Percentiles rank a stretch among this genome's conserved stretches.
Conservation (phyloP, 352 stramenopile genomes). For the Globisporangium spinosum region DNA sequence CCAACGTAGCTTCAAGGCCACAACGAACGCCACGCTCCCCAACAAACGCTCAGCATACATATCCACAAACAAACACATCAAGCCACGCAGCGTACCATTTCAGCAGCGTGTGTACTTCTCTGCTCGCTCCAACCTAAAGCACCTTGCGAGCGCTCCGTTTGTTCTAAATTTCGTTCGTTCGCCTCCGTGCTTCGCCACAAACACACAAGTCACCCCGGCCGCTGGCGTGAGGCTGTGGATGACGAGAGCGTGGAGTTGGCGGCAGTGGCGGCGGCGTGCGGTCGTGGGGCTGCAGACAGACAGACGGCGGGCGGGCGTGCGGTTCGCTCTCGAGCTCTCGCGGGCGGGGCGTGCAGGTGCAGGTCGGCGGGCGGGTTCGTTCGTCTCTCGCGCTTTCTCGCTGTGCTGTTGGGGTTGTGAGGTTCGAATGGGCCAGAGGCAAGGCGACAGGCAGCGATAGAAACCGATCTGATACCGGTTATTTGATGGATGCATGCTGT, state of each 20-base stretch:
- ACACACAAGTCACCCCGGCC: neutral
- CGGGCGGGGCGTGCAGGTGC: too few species aligned
- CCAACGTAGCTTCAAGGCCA: neutral
- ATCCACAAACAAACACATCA: neutral
- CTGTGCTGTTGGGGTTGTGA: neutral
- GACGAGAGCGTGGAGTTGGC: neutral
- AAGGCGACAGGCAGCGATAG: neutral
- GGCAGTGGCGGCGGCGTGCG: too few species aligned
- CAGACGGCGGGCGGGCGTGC: neutral
- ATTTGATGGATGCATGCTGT: neutral
- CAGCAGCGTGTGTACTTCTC: neutral
- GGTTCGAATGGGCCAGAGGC: neutral
- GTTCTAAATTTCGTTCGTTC: conserved; percentile 5
- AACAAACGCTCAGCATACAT: neutral
- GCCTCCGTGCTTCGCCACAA: neutral
- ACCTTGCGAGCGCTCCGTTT: neutral
- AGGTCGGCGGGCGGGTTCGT: neutral
- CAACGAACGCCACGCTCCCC: neutral
- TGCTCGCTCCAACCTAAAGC: neutral
- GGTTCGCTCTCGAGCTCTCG: neutral
- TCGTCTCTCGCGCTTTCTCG: neutral
- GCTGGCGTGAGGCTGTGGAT: neutral
- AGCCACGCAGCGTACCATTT: neutral
- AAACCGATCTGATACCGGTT: neutral
- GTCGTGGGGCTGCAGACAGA: neutral